Conservation (phyloP, 176 grass and related monocot species). For the Oryza officinalis region DNA sequence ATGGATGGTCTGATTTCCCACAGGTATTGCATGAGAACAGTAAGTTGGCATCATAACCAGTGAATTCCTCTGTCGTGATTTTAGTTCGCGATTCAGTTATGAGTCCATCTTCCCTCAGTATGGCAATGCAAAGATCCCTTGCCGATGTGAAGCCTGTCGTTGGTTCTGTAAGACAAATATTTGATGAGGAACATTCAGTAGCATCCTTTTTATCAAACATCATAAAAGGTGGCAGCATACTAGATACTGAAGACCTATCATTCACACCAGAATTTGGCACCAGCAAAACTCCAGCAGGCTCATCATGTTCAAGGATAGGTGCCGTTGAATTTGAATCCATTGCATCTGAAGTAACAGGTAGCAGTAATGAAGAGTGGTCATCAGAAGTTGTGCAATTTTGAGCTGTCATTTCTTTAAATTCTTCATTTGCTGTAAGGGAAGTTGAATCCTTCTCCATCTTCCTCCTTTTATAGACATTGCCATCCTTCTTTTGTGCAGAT, state of each 20-base stretch:
- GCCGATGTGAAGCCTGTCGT: slow-evolving; percentile 41
- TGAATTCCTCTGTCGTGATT: slow-evolving; percentile 34
- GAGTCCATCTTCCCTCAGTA: slow-evolving; percentile 61
- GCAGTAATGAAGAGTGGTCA: slow-evolving; percentile 36
- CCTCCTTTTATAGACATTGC: slow-evolving; percentile 60
- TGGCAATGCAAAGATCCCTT: slow-evolving; percentile 78
- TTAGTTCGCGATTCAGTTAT: slow-evolving; percentile 40
- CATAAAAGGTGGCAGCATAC: slow-evolving; percentile 25
- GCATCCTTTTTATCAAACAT: slow-evolving; percentile 40
- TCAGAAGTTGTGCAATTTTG: slow-evolving; percentile 40
- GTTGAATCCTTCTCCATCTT: slow-evolving; percentile 59
- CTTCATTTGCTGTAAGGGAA: slow-evolving; percentile 39
- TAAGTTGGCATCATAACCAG: slow-evolving; percentile 35
- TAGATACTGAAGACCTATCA: slow-evolving; percentile 34
- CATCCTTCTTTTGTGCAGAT: slow-evolving; percentile 55
- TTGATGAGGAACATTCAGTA: slow-evolving; percentile 58
- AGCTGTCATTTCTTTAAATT: slow-evolving; percentile 34
- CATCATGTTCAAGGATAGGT: slow-evolving; percentile 21
- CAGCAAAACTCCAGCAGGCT: slow-evolving; percentile 31
- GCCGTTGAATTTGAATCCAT: slow-evolving; percentile 24
- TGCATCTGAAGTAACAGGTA: slow-evolving; percentile 27
- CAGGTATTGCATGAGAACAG: slow-evolving; percentile 66
- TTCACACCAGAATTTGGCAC: slow-evolving; percentile 34
- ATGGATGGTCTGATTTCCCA: slow-evolving; percentile 43
- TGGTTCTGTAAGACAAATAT: slow-evolving; percentile 38